Percentiles rank a stretch among this genome's conserved stretches.
Conservation (phyloP, 1,284 basidiomycete species). For the Peniophora sp. region DNA sequence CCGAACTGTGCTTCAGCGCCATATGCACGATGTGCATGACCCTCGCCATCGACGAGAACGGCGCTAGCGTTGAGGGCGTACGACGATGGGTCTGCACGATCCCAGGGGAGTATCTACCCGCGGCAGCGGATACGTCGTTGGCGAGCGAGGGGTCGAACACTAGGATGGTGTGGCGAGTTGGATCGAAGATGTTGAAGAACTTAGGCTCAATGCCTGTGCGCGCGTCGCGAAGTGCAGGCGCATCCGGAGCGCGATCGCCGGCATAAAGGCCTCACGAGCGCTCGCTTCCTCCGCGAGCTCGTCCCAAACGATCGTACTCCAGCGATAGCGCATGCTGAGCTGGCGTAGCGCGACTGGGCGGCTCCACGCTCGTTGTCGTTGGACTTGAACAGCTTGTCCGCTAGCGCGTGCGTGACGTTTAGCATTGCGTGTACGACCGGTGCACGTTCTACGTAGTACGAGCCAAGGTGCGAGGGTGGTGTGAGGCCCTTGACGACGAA, state of each 20-base stretch:
- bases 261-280: conserved; percentile 5
- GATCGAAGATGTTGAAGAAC: conserved; percentile 2
- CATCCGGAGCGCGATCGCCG: conserved; percentile 1
- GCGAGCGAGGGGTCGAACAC: not conserved
- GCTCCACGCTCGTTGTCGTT: not conserved
- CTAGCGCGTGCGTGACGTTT: conserved; percentile 6
- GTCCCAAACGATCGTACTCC: conserved; percentile 37
- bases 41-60: conserved; percentile 10
- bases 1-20: conserved; percentile 24
- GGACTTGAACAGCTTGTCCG: conserved; percentile 13
- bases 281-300: conserved; percentile 17
- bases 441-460: conserved; percentile 16
- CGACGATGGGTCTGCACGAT: conserved; percentile 19
- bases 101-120: conserved; percentile 15
- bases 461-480: conserved; percentile 10
- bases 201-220: not conserved
- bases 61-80: conserved; percentile 3
- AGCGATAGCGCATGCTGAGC: conserved; percentile 39
- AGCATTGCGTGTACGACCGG: conserved; percentile 19
- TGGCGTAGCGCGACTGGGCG: conserved; percentile 23
- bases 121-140: conserved; percentile 13
- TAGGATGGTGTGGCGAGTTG: conserved; percentile 1
- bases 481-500: conserved; percentile 13
- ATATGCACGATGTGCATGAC: conserved; percentile 27
- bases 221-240: not conserved